Base-by-base conservation (phyloP, 2,329 filamentous ascomycete species). In the Drechslerella dactyloides region DNA sequence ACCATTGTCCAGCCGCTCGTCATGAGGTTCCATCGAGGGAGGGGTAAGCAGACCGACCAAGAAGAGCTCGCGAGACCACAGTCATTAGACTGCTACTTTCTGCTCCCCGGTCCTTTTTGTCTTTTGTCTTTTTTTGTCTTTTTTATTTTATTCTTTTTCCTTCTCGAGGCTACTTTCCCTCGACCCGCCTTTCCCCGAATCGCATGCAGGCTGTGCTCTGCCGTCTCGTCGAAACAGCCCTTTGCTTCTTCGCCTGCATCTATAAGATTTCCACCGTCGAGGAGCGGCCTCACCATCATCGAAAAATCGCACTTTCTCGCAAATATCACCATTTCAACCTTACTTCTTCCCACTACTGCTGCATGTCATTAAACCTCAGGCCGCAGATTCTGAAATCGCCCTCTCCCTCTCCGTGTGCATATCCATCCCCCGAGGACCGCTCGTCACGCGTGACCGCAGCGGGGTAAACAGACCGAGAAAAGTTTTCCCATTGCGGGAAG, bases 401-500 rank as follows among this genome's bases (percentile, higher is more conserved):
- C 27, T 33, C 27, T 4, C 27, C 27, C 27, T n/a, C n/a, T n/a
- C n/a, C n/a, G n/a, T n/a, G n/a, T n/a, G n/a, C n/a, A n/a, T n/a
- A n/a, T n/a, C n/a, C n/a, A n/a, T n/a, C n/a, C n/a, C n/a, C n/a
- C n/a, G n/a, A n/a, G n/a, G n/a, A n/a, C n/a, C n/a, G n/a, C n/a
- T n/a, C n/a, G n/a, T n/a, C n/a, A n/a, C 46, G 17, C 46, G 6
- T 51, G 6, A 51, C 46, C 3, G 46, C 46, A 51, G 46, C 17
- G 23, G 21, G 13, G n/a, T n/a, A 5, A 15, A 6, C 56, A 46
- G 44, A 52, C 30, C n/a, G 46, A 30, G 48, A 62, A 60, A 51
- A 60, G 33, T 44, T 61, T 69, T 61, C 51, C 51, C 42, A 13
- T 60, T 65, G 17, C 50, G 46, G 54, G 62, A 58, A 51, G 7